Base-by-base conservation (phyloP, 805 yeast species). In the Tetrapisispora iriomotensis region DNA sequence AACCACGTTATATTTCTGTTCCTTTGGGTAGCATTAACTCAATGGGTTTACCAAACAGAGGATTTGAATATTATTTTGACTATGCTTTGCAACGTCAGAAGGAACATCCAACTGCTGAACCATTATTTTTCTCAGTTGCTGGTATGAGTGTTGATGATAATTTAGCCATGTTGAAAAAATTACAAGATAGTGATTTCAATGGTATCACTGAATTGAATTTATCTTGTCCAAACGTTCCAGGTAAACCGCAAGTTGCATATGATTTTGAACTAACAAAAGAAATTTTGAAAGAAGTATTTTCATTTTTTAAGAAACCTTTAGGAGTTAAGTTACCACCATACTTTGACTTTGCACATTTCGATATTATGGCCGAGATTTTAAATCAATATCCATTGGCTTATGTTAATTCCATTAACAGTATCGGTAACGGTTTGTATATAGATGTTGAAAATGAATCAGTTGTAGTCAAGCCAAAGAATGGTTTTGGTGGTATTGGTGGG, bases 181-280 rank as follows among this genome's bases (percentile, higher is more conserved):
- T 56, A n/a, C 57, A 56, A 37, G 53, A 50, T 7, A 50, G 56
- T 37, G 51, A 44, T 3, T 56, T 49, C 29, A 37, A 45, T 25
- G 61, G 60, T 25, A 38, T 53, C 22, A 53, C 58, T 2, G 61
- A 56, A 39, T 39, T 56, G 19, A 55, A 56, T 38, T 31, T 55
- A 26, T 56, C 61, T 3, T 56, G 60, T 41, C 61, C 61, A n/a
- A 56, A 56, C 32, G 59, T 56, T n/a, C 59, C 60, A 15, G 61
- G 61, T 29, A 54, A 56, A 37, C 61, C 60, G 34, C 60, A 56
- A 40, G 53, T 56, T 24, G 61, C 58, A 5, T 56, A 56, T 34
- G 60, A 56, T 40, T 56, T 53, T 38, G 58, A 53, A 15, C 37
- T 51, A 21, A 51, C 60, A 4, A 37, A 47, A 24, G 50, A 49